These are phyloP conservation scores for Massarina eburnea DNA, from an alignment of 2,329 filamentous ascomycete genomes.

Conservation along the genomic window DNA sequence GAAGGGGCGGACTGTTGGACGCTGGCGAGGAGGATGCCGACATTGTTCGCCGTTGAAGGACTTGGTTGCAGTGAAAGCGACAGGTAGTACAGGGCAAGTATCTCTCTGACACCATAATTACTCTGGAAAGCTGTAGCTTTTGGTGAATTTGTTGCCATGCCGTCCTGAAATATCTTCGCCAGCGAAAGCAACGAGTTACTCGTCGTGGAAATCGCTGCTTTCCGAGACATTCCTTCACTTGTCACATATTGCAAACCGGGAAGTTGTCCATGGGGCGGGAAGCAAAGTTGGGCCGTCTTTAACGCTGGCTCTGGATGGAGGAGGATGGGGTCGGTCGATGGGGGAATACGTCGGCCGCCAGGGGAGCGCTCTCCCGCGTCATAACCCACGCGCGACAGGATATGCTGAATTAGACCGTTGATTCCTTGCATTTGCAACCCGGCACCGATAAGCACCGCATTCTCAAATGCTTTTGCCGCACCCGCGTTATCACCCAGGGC, in stretches of 20 bases:
- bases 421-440: slow-evolving; percentile 72
- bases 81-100: slow-evolving; percentile 91
- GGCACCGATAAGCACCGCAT: slow-evolving; percentile 86
- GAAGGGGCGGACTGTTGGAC: slow-evolving; percentile 70
- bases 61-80: slow-evolving; percentile 93
- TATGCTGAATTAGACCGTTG: slow-evolving; percentile 73
- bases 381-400: slow-evolving; percentile 67
- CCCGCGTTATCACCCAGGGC: slow-evolving; percentile 77
- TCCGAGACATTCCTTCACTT: slow-evolving; percentile 68
- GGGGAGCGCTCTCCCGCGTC: slow-evolving; percentile 40
- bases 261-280: slow-evolving; percentile 72
- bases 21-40: slow-evolving; percentile 93
- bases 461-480: slow-evolving; percentile 89
- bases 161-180: slow-evolving; percentile 97
- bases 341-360: slow-evolving; percentile 26
- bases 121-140: slow-evolving; percentile 58
- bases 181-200: slow-evolving; percentile 94
- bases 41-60: slow-evolving; percentile 96
- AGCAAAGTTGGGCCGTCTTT: slow-evolving; percentile 79
- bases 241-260: slow-evolving; percentile 74
- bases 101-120: slow-evolving; percentile 81
- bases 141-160: slow-evolving; percentile 74
- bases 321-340: slow-evolving; percentile 66
- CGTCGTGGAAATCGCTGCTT: slow-evolving; percentile 84
- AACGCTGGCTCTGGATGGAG: slow-evolving; percentile 82